A percentile compares a stretch with the other conserved stretches of the same genome.
phyloP scores from a whole-genome alignment of 768 basidiomycete genomes.

The Sarcodon aspratus region DNA sequence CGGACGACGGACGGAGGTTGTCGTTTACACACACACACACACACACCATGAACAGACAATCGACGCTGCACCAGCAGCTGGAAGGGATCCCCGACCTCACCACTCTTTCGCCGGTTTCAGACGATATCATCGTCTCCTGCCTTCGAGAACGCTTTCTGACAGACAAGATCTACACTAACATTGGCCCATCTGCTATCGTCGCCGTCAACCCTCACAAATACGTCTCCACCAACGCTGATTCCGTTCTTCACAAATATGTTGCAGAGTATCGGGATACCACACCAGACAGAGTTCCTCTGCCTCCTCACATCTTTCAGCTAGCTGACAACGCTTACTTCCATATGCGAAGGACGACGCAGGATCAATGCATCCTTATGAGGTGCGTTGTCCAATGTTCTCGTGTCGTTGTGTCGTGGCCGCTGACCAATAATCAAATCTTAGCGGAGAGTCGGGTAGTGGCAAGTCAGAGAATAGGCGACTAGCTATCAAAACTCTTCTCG shows the following conservation, averaged over 20 bases:
- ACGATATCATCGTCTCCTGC: conserved; percentile 78
- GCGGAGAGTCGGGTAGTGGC: conserved; percentile 87
- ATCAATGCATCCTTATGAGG: conserved; percentile 84
- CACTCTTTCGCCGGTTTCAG: conserved; percentile 52
- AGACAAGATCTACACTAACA: conserved; percentile 67
- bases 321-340: conserved; percentile 92
- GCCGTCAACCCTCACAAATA: conserved; percentile 94
- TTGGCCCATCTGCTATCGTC: conserved; percentile 66
- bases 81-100: conserved; percentile 66
- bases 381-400: conserved; percentile 23
- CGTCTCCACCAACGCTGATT: conserved; percentile 73
- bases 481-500: conserved; percentile 87
- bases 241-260: conserved; percentile 75
- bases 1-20: background rate
- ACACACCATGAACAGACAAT: conserved; percentile 30
- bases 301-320: conserved; percentile 88
- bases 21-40: conserved; percentile 5
- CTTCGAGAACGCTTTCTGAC: conserved; percentile 81
- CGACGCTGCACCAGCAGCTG: conserved; percentile 46
- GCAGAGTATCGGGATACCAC: conserved; percentile 73
- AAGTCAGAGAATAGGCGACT: conserved; percentile 87
- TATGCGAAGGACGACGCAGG: conserved; percentile 88
- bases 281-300: conserved; percentile 43
- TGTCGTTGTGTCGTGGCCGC: background rate
- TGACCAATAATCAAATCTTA: conserved; percentile 17